phyloP scores from a whole-genome alignment of 208 protist species.

The Acanthamoeba rhysodes region DNA sequence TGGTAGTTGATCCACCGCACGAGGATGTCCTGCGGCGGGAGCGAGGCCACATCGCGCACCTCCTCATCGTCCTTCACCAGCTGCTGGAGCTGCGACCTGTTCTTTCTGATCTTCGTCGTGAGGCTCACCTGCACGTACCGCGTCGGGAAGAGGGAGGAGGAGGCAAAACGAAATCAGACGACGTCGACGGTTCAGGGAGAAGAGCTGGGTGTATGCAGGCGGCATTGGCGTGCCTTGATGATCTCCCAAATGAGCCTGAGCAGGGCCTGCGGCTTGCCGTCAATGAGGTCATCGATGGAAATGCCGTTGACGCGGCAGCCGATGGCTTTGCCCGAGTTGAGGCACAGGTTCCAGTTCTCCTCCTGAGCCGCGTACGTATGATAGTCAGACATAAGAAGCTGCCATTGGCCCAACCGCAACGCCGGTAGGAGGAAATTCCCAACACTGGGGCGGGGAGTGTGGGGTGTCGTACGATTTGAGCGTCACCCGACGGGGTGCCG shows the following conservation, averaged over 20 bases:
- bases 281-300: conserved; percentile 68
- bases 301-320: conserved; percentile 51
- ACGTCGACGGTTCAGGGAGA: background rate
- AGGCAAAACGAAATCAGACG: background rate
- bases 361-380: background rate
- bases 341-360: conserved; percentile 75
- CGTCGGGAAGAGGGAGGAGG: no score
- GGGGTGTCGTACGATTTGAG: background rate
- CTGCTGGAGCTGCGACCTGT: conserved; percentile 39
- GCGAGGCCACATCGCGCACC: conserved; percentile 61
- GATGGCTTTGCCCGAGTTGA: conserved; percentile 71
- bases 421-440: background rate
- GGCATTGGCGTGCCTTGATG: conserved; percentile 14
- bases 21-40: conserved; percentile 61
- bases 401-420: no score
- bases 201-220: background rate
- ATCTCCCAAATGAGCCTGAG: conserved; percentile 34
- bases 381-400: no score
- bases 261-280: background rate
- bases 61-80: conserved; percentile 25
- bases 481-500: background rate
- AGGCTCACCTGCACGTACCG: conserved; percentile 22
- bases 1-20: conserved; percentile 63
- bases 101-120: conserved; percentile 51
- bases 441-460: no score